phyloP scores from a whole-genome alignment of 305 asterid species.

The Rubia occidens region DNA sequence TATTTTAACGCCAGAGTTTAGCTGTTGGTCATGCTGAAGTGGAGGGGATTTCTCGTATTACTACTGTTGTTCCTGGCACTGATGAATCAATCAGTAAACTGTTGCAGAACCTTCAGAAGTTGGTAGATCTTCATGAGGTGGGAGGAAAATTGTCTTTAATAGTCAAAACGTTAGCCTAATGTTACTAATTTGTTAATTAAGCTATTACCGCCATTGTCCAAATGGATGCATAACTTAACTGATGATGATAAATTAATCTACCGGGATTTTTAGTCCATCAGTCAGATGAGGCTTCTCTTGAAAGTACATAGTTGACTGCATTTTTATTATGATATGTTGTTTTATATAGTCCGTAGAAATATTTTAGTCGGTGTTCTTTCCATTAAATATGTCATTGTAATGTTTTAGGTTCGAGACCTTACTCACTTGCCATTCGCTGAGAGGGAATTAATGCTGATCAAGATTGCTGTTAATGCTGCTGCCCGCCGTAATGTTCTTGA shows the following conservation, averaged over 20 bases:
- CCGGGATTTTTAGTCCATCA: background rate
- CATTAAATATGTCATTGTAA: background rate
- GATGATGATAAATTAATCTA: background rate
- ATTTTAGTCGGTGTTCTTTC: background rate
- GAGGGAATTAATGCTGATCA: constrained; percentile 78
- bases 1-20: constrained; percentile 57
- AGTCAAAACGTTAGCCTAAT: background rate
- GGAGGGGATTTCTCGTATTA: constrained; percentile 87
- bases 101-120: constrained; percentile 73
- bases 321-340: background rate
- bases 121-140: constrained; percentile 88
- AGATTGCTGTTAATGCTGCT: constrained; percentile 76
- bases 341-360: background rate
- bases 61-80: constrained; percentile 94
- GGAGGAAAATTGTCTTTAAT: constrained; percentile 22
- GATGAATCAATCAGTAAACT: constrained; percentile 76
- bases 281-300: background rate
- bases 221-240: background rate
- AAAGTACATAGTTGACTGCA: background rate
- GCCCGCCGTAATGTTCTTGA: constrained; percentile 90
- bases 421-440: constrained; percentile 92
- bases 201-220: background rate
- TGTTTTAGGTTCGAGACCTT: constrained; percentile 62
- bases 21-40: constrained; percentile 97
- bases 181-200: background rate